These are phyloP conservation scores for Nemania bipapillata DNA, from an alignment of 2,329 filamentous ascomycete species.

Conservation along the genomic window DNA sequence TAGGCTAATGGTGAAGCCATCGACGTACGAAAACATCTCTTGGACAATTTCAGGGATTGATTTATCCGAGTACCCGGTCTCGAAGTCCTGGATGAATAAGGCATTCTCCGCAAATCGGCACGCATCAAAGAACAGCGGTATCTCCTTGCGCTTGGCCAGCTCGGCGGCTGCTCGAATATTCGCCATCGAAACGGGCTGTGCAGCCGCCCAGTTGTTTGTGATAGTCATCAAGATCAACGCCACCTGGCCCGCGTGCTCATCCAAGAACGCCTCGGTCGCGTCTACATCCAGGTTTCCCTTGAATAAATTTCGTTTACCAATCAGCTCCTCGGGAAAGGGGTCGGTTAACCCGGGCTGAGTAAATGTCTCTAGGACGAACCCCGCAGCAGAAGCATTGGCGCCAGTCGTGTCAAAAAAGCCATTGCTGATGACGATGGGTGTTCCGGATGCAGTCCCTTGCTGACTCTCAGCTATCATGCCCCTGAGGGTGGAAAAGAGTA, in stretches of 20 bases:
- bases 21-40: slow-evolving; percentile 43
- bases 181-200: slow-evolving; percentile 44
- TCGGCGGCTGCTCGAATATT: slow-evolving; percentile 40
- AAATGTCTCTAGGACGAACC: slow-evolving; percentile 39
- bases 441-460: not conserved
- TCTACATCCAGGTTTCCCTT: slow-evolving; percentile 40
- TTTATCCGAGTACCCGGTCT: slow-evolving; percentile 36
- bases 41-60: slow-evolving; percentile 39
- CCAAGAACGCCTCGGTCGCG: slow-evolving; percentile 33
- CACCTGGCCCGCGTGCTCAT: slow-evolving; percentile 25
- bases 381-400: slow-evolving; percentile 38
- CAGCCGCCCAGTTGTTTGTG: slow-evolving; percentile 45
- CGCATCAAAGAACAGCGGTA: slow-evolving; percentile 45
- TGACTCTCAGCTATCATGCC: slow-evolving; percentile 16
- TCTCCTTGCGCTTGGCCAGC: slow-evolving; percentile 27
- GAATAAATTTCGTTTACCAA: slow-evolving; percentile 36
- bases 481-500: slow-evolving; percentile 41
- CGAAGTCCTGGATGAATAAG: slow-evolving; percentile 42
- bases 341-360: slow-evolving; percentile 37
- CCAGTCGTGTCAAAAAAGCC: slow-evolving; percentile 44
- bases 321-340: slow-evolving; percentile 33
- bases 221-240: slow-evolving; percentile 43
- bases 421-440: slow-evolving; percentile 39
- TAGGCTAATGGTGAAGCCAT: slow-evolving; percentile 43
- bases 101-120: slow-evolving; percentile 47